Percentiles rank a stretch among this genome's conserved stretches.
These are phyloP conservation scores for Polyporus tsugae DNA, from an alignment of 1,284 basidiomycete species.

Conservation along the genomic window DNA sequence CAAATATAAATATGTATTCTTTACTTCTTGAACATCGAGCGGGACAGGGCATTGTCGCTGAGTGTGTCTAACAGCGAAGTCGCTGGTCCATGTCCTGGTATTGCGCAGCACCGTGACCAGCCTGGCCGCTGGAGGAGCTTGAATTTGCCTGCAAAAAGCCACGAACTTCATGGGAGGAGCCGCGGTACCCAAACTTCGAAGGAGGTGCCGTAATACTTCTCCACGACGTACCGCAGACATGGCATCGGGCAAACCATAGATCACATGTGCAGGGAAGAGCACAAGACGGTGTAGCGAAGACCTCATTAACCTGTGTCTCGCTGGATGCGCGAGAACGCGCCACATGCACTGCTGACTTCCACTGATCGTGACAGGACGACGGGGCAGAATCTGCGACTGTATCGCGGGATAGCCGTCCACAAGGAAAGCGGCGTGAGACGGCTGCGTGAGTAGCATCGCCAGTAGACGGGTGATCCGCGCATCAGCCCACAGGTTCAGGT, in stretches of 20 bases:
- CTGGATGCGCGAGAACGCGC: neutral
- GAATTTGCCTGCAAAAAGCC: constrained; percentile 1
- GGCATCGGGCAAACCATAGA: neutral
- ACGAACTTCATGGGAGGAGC: neutral
- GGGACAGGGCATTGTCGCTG: neutral
- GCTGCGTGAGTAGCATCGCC: neutral
- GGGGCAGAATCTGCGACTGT: neutral
- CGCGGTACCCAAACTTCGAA: neutral
- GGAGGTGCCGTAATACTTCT: constrained; percentile 10
- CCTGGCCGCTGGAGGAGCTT: neutral
- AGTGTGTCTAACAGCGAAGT: neutral
- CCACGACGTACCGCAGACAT: constrained; percentile 4
- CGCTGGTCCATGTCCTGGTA: neutral
- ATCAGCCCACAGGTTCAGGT: constrained; percentile 10
- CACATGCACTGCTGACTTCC: neutral
- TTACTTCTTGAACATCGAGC: neutral
- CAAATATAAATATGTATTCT: too few species aligned
- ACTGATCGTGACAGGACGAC: neutral
- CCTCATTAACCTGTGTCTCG: neutral
- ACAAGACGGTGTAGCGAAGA: neutral
- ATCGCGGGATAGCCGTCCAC: neutral
- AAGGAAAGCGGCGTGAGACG: neutral
- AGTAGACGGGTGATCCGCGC: constrained; percentile 10
- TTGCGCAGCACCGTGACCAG: neutral
- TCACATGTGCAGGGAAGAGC: neutral